Evolutionary conservation across 2,329 filamentous ascomycete species (phyloP).

Genomic region (Alternaria consortialis): DNA sequence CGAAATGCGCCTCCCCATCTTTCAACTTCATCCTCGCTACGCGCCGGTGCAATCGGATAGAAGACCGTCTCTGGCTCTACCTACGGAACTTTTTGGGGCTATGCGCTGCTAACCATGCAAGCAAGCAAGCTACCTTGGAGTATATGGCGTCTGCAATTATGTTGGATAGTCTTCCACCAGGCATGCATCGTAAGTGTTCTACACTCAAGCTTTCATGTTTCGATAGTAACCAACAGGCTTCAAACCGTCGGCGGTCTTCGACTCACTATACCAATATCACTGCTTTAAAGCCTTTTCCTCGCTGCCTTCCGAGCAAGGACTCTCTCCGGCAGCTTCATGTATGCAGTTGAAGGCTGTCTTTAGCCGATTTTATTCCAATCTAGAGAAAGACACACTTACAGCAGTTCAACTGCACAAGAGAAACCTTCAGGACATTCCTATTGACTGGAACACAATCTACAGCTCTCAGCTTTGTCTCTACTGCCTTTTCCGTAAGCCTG

Average conservation of each 20-base stretch:
- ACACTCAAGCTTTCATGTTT: constrained; percentile 4
- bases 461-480: constrained; percentile 20
- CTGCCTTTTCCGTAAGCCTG: constrained; percentile 16
- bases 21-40: constrained; percentile 20
- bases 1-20: neutral
- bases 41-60: constrained; percentile 11
- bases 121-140: constrained; percentile 11
- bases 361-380: constrained; percentile 4
- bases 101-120: constrained; percentile 4
- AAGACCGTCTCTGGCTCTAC: constrained; percentile 10
- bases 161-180: constrained; percentile 14
- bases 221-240: constrained; percentile 7
- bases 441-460: constrained; percentile 16
- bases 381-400: constrained; percentile 5
- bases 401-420: constrained; percentile 13
- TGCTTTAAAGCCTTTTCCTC: constrained; percentile 9
- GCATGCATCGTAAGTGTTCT: constrained; percentile 24
- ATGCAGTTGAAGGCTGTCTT: constrained; percentile 3
- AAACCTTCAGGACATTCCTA: constrained; percentile 13
- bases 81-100: constrained; percentile 15
- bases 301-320: neutral
- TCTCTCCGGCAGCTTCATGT: constrained; percentile 5
- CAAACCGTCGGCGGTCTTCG: constrained; percentile 5
- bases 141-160: constrained; percentile 15
- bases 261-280: constrained; percentile 7